Conservation (phyloP, 148 eudicot genomes). For the Chenopodium album region DNA sequence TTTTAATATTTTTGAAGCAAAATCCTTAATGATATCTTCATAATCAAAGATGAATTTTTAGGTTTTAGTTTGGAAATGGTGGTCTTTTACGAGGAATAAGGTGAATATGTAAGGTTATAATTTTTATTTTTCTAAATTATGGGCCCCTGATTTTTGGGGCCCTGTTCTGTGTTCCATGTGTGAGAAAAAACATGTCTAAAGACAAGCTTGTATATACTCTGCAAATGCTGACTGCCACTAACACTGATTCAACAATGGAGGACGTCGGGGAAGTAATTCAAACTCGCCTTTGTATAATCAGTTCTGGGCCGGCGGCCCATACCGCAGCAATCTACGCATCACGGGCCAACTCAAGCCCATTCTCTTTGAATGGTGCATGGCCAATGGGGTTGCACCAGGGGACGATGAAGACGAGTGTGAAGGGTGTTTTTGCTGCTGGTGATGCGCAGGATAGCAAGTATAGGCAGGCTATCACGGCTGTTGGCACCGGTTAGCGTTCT, state of each 20-base stretch:
- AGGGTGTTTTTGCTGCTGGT: slow-evolving; percentile 87
- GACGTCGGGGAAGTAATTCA: slow-evolving; percentile 37
- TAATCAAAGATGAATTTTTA: no score
- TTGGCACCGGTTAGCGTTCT: slow-evolving; percentile 61
- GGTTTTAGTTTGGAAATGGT: no score
- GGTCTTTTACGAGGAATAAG: no score
- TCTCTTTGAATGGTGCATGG: slow-evolving; percentile 87
- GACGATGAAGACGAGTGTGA: slow-evolving; percentile 29
- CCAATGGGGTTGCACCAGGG: slow-evolving; percentile 72
- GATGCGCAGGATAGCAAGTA: slow-evolving; percentile 97
- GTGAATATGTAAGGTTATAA: no score
- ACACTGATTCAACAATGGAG: slow-evolving; percentile 14
- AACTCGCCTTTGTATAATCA: slow-evolving; percentile 73
- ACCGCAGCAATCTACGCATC: slow-evolving; percentile 92
- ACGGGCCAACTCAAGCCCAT: slow-evolving; percentile 71
- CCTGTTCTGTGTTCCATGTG: no score
- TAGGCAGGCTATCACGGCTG: slow-evolving; percentile 91
- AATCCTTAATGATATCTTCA: no score
- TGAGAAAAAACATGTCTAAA: no score
- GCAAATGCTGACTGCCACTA: no score
- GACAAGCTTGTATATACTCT: no score
- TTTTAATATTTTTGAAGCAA: no score
- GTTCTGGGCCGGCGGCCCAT: slow-evolving; percentile 89
- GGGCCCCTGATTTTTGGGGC: no score
- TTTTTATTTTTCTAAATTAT: no score